Base-by-base conservation (phyloP, 208 protist genomes). In the Trypanosoma grayi region DNA sequence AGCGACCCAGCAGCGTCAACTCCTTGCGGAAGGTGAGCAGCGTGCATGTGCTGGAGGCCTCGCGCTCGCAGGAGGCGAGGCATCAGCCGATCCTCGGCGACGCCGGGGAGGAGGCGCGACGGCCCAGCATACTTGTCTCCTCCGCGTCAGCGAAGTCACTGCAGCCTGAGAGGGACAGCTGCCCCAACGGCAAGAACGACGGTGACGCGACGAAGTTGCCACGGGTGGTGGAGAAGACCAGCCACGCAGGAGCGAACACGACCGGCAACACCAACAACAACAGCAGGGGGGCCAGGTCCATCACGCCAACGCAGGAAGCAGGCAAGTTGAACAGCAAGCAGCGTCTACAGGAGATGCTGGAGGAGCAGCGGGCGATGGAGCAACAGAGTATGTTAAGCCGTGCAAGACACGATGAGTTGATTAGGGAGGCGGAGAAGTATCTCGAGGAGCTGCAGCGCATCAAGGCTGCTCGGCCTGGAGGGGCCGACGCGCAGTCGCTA, bases 281-380 rank as follows among this genome's bases (percentile, higher is more conserved):
- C 16, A 41, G 18, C 10, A 44, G 13, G 25, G 31, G 40, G 27
- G 14, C 27, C 14, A 56, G 30, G 30, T 0, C 13, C 8, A 2
- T 48, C 36, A 2, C 50, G 25, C 27, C 47, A 28, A 13, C 41
- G 8, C 8, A 24, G 9, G 61, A 51, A 5, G 16, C 46, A 14
- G 40, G 25, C 20, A 20, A 36, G 18, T 14, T 25, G 0, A 41
- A 36, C 51, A 54, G 66, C 41, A 64, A 65, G 34, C 46, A 60
- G 31, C 56, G 76, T 10, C 77, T 92, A 55, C 72, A 70, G 20
- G 85, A 84, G 34, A 72, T 92, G 73, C 69, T 92, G 56, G 28
- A 63, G 59, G 76, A 83, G 60, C 85, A 92, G 64, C 71, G 76
- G 45, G 53, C 44, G 47, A 76, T 80, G 57, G 77, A 83, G 41